Evolutionary conservation across 768 basidiomycete species (phyloP), one percentile per base, ranked within the genome.

Genomic region (Paxillus ammoniavirescens): DNA sequence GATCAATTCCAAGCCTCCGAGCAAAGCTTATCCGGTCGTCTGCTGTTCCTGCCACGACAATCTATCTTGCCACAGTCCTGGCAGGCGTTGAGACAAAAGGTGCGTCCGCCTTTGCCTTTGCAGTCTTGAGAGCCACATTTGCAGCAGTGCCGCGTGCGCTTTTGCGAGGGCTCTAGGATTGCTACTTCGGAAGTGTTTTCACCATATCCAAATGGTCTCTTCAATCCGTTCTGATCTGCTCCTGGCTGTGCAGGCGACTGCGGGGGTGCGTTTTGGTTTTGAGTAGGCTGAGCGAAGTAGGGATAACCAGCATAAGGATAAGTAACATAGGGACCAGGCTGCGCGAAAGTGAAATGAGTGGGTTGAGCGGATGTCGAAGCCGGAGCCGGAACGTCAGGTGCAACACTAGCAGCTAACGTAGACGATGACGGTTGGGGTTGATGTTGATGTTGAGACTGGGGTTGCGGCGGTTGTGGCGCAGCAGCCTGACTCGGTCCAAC

Each of bases 41-140:
- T 77, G 63, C 84, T 87, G 62, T 89, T 91, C 69, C 89, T 75
- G 23, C 89, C 89, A 61, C 78, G 83, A 63, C 89, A 92, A 14
- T 87, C 85, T 58, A 86, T 60, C 73, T 86, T 86, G n/a, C 87
- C 87, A 65, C 90, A 92, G 68, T 92, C 89, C 72, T 89, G 86
- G 58, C 89, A 91, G 40, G 82, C 73, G 65, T 84, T 90, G 60
- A 73, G 74, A 65, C 89, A 92, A 65, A 89, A 90, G 42, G 74
- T 73, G 37, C 88, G 75, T 4, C 89, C 89, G 3, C 89, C 89
- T 60, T 91, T 91, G 46, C 89, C 89, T 65, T 91, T 91, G 67
- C 89, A 92, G 21, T 87, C 82, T 68, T 86, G 82, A 37, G 82
- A 84, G 14, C 89, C 89, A 52, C 89, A 91, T 72, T 92, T 92